Percentiles rank a stretch among this genome's conserved stretches.
phyloP scores from a whole-genome alignment of 2,329 filamentous ascomycete species.

The Seiridium unicorne region DNA sequence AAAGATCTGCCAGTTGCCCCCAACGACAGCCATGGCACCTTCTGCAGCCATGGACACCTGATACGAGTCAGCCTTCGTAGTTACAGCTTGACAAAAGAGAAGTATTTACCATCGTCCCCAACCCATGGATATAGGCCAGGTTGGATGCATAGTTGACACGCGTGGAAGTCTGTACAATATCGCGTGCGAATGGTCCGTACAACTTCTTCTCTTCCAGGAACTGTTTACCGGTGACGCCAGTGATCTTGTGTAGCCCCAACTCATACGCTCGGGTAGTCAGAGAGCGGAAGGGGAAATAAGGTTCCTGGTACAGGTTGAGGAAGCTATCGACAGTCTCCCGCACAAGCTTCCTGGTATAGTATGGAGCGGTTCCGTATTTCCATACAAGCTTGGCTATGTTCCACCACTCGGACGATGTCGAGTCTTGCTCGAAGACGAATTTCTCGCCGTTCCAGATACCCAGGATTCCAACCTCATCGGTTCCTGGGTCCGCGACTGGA shows the following conservation, averaged over 20 bases:
- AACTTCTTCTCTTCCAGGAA: conserved; percentile 70
- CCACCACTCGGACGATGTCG: conserved; percentile 70
- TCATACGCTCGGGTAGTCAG: conserved; percentile 67
- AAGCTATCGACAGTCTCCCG: conserved; percentile 71
- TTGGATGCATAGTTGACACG: conserved; percentile 96
- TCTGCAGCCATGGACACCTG: conserved; percentile 83
- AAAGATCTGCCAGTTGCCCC: conserved; percentile 96
- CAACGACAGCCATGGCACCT: conserved; percentile 73
- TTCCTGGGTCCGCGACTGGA: conserved; percentile 42
- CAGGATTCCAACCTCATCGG: conserved; percentile 54
- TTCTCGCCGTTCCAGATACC: conserved; percentile 81
- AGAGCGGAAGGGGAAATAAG: conserved; percentile 80
- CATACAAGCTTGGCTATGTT: conserved; percentile 76
- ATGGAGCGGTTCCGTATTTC: conserved; percentile 80
- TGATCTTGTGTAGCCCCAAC: conserved; percentile 65
- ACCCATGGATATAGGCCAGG: conserved; percentile 77
- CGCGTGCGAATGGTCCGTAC: conserved; percentile 64
- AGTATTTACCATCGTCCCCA: conserved; percentile 73
- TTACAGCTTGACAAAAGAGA: neutral
- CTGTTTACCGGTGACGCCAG: conserved; percentile 70
- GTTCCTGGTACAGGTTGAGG: conserved; percentile 74
- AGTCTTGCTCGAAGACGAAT: conserved; percentile 68
- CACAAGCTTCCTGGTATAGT: conserved; percentile 71
- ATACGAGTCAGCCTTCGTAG: neutral
- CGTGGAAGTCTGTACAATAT: conserved; percentile 87